A percentile compares a stretch with the other conserved stretches of the same genome.
These are phyloP conservation scores for Sporisorium graminicola DNA, from an alignment of 1,284 basidiomycete species.

Conservation along the genomic window DNA sequence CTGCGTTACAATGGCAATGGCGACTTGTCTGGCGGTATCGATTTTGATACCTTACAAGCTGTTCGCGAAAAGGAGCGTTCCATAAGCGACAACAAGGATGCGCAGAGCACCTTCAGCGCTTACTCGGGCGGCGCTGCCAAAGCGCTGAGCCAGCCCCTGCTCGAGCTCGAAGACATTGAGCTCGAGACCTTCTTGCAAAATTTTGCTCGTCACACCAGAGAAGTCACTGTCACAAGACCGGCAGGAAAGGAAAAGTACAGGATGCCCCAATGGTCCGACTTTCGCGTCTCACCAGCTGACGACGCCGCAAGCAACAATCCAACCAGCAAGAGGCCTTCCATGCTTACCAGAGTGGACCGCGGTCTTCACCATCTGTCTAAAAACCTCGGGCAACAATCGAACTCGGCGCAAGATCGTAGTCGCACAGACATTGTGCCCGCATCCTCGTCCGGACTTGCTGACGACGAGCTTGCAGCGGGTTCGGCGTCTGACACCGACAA, in stretches of 20 bases:
- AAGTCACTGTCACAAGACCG: conserved; percentile 59
- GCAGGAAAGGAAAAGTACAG: conserved; percentile 44
- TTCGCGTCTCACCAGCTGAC: conserved; percentile 59
- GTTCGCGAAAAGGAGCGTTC: conserved; percentile 25
- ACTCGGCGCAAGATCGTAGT: background rate
- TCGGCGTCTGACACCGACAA: conserved; percentile 11
- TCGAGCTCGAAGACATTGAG: conserved; percentile 68
- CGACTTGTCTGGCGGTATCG: conserved; percentile 28
- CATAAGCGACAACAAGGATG: conserved; percentile 23
- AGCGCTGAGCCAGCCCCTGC: conserved; percentile 56
- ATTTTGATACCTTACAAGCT: conserved; percentile 34
- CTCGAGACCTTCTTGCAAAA: conserved; percentile 65
- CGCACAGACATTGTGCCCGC: background rate
- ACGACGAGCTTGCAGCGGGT: conserved; percentile 7
- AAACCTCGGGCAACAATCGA: background rate
- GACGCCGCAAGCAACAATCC: conserved; percentile 3
- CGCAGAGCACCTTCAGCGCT: conserved; percentile 26
- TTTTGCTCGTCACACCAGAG: conserved; percentile 66
- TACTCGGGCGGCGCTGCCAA: conserved; percentile 57
- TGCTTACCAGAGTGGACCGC: conserved; percentile 65
- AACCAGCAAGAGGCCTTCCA: conserved; percentile 41
- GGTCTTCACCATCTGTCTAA: conserved; percentile 57
- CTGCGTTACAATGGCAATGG: conserved; percentile 30
- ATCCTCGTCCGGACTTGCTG: conserved; percentile 2
- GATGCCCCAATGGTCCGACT: conserved; percentile 68